These are phyloP conservation scores for Chalaropsis ovoidea DNA, from an alignment of 2,329 filamentous ascomycete species.

Conservation along the genomic window DNA sequence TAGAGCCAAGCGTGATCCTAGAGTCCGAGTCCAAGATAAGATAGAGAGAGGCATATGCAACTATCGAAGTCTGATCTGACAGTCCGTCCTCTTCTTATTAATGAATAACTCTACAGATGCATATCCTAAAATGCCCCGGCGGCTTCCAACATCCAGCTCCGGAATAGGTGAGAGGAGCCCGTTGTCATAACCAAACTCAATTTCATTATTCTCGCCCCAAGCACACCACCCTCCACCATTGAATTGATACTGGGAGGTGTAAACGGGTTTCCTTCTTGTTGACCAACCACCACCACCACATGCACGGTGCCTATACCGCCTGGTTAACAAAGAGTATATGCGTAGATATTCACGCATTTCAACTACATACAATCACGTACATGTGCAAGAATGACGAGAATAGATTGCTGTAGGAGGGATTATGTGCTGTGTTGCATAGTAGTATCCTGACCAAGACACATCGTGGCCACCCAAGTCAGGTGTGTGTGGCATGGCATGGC, in stretches of 20 bases:
- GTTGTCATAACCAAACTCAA: neutral
- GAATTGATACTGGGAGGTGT: too few relatives aligned
- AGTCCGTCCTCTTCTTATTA: neutral
- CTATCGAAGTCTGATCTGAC: neutral
- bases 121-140: neutral
- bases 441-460: neutral
- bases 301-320: neutral
- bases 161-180: neutral
- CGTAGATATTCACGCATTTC: neutral
- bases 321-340: neutral
- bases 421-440: conserved; percentile 24
- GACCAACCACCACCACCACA: neutral
- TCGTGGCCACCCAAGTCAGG: conserved; percentile 4
- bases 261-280: neutral
- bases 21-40: neutral
- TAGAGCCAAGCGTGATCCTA: neutral
- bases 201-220: neutral
- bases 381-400: conserved; percentile 6
- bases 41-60: neutral
- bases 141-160: neutral
- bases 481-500: conserved; percentile 2
- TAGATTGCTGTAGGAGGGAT: conserved; percentile 15
- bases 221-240: too few relatives aligned
- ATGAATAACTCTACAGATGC: neutral
- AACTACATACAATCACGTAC: conserved; percentile 6